Evolutionary conservation across 306 rosid genomes (phyloP), one percentile per base, ranked within the genome.

Genomic region (Macrotyloma uniflorum): DNA sequence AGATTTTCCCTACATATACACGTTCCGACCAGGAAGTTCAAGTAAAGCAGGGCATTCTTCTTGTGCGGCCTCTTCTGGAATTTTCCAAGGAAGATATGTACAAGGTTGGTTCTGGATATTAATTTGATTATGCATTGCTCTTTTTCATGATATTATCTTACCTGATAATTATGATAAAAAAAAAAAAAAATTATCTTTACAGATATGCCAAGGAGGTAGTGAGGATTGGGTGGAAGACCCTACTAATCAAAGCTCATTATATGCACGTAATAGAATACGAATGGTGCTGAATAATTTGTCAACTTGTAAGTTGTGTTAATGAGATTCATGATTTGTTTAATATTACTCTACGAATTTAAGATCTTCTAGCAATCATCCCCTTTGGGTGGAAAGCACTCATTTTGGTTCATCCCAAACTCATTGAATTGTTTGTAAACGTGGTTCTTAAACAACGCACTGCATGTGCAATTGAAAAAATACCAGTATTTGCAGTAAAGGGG

Each of bases 221-320:
- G 86, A 82, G 84, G 94, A 88, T 64, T 95, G 94, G 96, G 96
- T 95, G 75, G 98, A 95, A 87, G 99, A 95, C 83, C 98, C 98
- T 58, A 89, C 98, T 22, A 95, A 95, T 81, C 90, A 80, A 78
- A 93, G 90, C 78, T 77, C 72, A 61, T 61, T 88, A 81, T 95
- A 85, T 85, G 85, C 94, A 47, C 96, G 98, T 36, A 93, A 95
- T 83, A 93, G 99, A 82, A 95, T 93, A 70, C 85, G 94, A 12
- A 82, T 84, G 88, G 90, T 82, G 46, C 79, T 95, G 51, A 85
- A 81, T 69, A 83, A 86, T 73, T 55, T 70, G 20, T 79, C 94
- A 70, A 83, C 96, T n/a, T 18, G 98, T 93, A 87, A 91, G 93
- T 87, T 79, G 51, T 69, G 53, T 43, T 66, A 28, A 64, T 54